Evolutionary conservation across 768 basidiomycete genomes (phyloP).

Genomic region (Hysterangium stoloniferum): DNA sequence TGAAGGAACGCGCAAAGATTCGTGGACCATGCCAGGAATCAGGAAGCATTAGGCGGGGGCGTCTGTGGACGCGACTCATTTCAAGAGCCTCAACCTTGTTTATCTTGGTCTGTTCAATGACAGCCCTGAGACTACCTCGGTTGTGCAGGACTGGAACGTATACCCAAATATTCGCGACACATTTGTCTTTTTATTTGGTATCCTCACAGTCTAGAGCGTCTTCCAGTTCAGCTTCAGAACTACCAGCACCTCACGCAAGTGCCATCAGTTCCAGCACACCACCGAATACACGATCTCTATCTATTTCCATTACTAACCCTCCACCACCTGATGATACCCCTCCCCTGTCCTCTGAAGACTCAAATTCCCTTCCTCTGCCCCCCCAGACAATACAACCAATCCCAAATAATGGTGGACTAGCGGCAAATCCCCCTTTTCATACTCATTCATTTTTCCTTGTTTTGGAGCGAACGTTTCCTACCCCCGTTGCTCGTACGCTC

Average conservation of each 20-base stretch:
- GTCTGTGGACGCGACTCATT: conserved; percentile 1
- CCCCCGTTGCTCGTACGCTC: conserved; percentile 63
- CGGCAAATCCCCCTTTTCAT: conserved; percentile 65
- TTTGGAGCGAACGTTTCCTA: conserved; percentile 68
- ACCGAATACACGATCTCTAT: not conserved
- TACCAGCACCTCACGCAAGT: too few species aligned
- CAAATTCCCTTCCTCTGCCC: conserved; percentile 8
- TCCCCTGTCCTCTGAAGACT: not conserved
- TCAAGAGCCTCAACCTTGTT: too few species aligned
- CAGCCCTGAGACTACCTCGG: too few species aligned
- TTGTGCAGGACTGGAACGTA: too few species aligned
- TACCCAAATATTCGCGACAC: too few species aligned
- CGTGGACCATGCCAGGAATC: conserved; percentile 29
- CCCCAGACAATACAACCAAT: conserved; percentile 4
- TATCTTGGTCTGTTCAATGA: too few species aligned
- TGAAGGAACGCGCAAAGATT: conserved; percentile 33
- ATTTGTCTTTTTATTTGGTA: too few species aligned
- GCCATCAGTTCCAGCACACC: too few species aligned
- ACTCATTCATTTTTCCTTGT: conserved; percentile 70
- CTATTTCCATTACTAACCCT: not conserved
- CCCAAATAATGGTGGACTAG: not conserved
- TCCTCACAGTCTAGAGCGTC: too few species aligned
- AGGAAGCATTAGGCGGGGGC: conserved; percentile 18
- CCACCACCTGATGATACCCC: not conserved
- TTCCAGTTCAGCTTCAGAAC: too few species aligned